Base-by-base conservation (phyloP, 345 rosid species). In the Excoecaria agallocha region DNA sequence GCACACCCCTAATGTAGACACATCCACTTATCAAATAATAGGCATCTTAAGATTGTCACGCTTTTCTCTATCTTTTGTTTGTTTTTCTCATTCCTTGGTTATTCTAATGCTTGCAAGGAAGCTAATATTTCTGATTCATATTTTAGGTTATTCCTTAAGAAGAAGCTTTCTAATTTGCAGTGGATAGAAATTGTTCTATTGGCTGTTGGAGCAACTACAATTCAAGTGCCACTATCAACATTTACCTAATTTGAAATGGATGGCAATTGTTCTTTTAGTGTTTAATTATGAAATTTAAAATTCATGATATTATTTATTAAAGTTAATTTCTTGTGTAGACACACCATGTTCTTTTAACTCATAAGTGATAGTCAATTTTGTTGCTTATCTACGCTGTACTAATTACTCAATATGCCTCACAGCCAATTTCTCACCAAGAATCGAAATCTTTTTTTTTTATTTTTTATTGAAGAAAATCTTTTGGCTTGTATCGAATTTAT, bases 21-120 rank as follows among this genome's bases (percentile, higher is more conserved):
- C 97, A 3, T 93, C 99, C 49, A 95, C 97, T 1, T 90, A 95
- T 80, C 98, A 95, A 85, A 95, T 95, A 46, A 91, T 95, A 97
- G 98, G 99, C 6, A 95, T 84, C 78, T 95, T 77, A 95, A 95
- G 97, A 91, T 95, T 80, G 94, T 95, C 35, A 90, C 98, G 60
- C 24, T 56, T 56, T 8, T 22, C 22, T 57, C 10, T 9, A 15
- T 20, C 35, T 57, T 57, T 57, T 57, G 61, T 57, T 57, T 57
- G 56, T 6, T 41, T 54, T 17, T 12, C 22, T 57, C 35, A 37
- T 57, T 55, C 24, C n/a, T 55, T 7, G 22, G 61, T 57, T 57
- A 12, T 12, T 57, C 45, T 20, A 57, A 57, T 20, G 12, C 61
- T 57, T 57, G 61, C 3, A 20, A 20, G 37, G 20, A 11, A 57